Base-by-base conservation (phyloP, 2,329 filamentous ascomycete genomes). In the Fusarium neocosmosporiellum region DNA sequence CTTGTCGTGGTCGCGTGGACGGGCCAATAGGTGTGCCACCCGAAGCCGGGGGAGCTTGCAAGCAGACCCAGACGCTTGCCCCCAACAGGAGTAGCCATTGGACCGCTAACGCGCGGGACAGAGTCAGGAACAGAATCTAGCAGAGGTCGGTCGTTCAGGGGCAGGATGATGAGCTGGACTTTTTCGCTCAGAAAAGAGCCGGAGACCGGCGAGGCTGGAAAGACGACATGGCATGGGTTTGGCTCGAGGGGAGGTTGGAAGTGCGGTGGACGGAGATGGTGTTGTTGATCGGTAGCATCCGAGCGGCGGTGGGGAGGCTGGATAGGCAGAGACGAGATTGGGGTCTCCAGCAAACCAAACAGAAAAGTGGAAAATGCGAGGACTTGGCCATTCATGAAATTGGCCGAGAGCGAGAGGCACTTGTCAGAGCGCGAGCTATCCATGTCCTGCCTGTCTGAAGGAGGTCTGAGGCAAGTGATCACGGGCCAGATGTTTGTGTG, bases 11-110 rank as follows among this genome's bases (percentile, higher is more conserved):
- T 66, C 59, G 59, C 48, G 41, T 55, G 61, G 57, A 65, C 50
- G 65, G 67, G 63, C 76, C 76, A 78, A 78, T 78, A 64, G 76
- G 76, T 78, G 65, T n/a, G 59, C 20, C 57, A 75, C 24, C 76
- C 69, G 72, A 53, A 50, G 57, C 69, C 71, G 66, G 72, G 76
- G 72, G 69, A 65, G 71, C 70, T 75, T 73, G 63, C 61, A 54
- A 68, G 37, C 58, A 69, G 66, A 63, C 65, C 39, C 58, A 53
- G 62, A 67, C 72, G 65, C 74, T 76, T 76, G 67, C 37, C 68
- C 63, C 39, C 41, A 63, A 67, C 33, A 55, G 75, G 66, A 71
- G 59, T 57, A 50, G 60, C 72, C 74, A 77, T 77, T 77, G 63
- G 70, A 57, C 68, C 65, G 66, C 75, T 75, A 75, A 66, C 48